Evolutionary conservation across 306 rosid genomes (phyloP).

Genomic region (Ochetophila trinervis): DNA sequence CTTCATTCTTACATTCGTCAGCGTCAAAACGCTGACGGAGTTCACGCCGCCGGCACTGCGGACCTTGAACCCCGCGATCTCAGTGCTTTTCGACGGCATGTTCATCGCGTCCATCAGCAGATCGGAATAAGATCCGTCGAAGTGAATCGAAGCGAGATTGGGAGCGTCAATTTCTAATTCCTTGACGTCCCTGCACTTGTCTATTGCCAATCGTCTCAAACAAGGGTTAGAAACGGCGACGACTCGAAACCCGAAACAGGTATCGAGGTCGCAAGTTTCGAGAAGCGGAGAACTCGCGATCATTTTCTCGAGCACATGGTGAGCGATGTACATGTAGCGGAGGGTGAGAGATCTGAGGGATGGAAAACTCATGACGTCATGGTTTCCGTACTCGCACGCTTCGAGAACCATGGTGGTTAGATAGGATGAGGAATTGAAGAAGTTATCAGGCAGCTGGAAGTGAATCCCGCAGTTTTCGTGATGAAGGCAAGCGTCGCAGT

Average conservation of each 20-base stretch:
- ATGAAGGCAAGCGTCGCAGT: not conserved
- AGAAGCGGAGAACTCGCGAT: not conserved
- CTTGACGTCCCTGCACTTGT: not conserved
- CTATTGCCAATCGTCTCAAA: not conserved
- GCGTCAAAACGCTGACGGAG: not conserved
- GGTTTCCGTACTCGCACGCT: not conserved
- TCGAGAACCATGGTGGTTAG: not conserved
- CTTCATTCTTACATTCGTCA: not conserved
- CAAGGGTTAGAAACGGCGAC: not conserved
- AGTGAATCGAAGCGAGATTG: not conserved
- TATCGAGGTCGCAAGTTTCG: not conserved
- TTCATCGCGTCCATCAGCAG: not conserved
- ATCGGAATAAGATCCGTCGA: not conserved
- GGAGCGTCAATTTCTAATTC: conserved; percentile 2
- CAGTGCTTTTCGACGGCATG: not conserved
- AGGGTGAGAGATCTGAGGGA: not conserved
- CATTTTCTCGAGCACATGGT: not conserved
- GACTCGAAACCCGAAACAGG: not conserved
- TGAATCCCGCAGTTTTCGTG: not conserved
- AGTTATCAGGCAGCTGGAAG: not conserved
- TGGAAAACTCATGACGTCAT: not conserved
- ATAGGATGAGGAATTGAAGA: not conserved
- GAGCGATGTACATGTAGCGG: not conserved
- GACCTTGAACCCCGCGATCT: not conserved
- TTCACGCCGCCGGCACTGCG: not conserved